phyloP scores from a whole-genome alignment of 1,284 basidiomycete species.

The Trametes versicolor region DNA sequence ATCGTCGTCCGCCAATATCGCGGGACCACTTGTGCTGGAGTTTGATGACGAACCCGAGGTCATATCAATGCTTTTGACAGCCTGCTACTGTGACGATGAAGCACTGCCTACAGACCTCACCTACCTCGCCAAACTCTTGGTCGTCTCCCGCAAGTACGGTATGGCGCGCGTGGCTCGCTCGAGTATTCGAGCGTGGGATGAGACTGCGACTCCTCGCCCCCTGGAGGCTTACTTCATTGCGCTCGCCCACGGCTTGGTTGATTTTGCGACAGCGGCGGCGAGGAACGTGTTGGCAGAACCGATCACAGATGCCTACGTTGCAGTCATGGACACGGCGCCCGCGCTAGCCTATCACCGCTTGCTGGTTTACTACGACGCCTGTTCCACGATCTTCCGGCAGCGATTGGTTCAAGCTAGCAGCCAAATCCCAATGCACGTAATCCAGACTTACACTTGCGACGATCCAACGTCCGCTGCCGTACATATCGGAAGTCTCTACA shows the following conservation, averaged over 20 bases:
- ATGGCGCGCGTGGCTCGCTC: slow-evolving; percentile 17
- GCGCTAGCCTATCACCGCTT: slow-evolving; percentile 13
- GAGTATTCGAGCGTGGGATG: not conserved
- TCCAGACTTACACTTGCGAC: not conserved
- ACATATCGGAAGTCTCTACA: no score
- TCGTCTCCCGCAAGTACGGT: slow-evolving; percentile 28
- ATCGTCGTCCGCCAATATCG: not conserved
- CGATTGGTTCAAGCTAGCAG: not conserved
- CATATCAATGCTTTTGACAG: slow-evolving; percentile 15
- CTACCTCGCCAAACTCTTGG: not conserved
- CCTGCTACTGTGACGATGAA: not conserved
- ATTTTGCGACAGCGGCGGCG: not conserved
- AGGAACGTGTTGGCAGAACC: not conserved
- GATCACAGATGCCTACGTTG: slow-evolving; percentile 5
- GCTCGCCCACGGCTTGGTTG: not conserved
- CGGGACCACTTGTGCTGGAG: slow-evolving; percentile 17
- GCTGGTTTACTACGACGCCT: slow-evolving; percentile 14
- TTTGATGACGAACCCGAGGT: slow-evolving; percentile 16
- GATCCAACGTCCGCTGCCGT: no score
- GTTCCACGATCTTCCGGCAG: not conserved
- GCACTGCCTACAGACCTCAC: not conserved
- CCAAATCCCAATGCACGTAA: not conserved
- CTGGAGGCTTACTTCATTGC: slow-evolving; percentile 7
- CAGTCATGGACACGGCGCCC: slow-evolving; percentile 15
- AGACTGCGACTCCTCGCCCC: not conserved